Base-by-base conservation (phyloP, 176 grass and related monocot species). In the Avena atlantica region DNA sequence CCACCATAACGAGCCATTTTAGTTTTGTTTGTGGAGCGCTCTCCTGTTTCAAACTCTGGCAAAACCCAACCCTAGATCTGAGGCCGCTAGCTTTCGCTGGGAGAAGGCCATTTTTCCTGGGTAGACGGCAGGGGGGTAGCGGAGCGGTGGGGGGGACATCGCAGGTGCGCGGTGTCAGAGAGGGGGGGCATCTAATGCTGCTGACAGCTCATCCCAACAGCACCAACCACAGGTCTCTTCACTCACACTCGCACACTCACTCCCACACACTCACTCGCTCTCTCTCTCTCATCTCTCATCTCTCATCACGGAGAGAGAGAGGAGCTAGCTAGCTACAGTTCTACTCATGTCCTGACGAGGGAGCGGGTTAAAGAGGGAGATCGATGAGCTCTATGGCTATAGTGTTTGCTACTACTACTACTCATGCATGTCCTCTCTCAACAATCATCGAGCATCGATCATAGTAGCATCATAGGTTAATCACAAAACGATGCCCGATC, bases 181-280 rank as follows among this genome's bases (percentile, higher is more conserved):
- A 45, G 81, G 79, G 85, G 85, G 85, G 88, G 94, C 94, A 95
- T 95, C 91, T 95, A 95, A 89, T 95, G 94, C 94, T 91, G 85
- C 76, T 86, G 91, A 90, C 89, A 95, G 89, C 91, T 93, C 93
- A 91, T 80, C 84, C 93, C 88, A 92, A 69, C 93, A 92, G 84
- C 84, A 84, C 86, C 82, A 91, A 82, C 90, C 82, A 85, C 86
- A 85, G 78, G 86, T 83, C 86, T 48, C 87, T 86, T 87, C 85
- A 58, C 85, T 87, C 65, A 72, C 78, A 36, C 85, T 15, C 84
- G 71, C 85, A 79, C 66, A 57, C 79, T n/a, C 83, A 56, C 74
- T 77, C 85, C 83, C 73, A 72, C 85, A 83, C 76, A 70, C 4
- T 4, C 19, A 6, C 8, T 78, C 20, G 1, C 42, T 21, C 78